Conservation (phyloP, 441 rosid species). For the Bocquillonia castaneifolia region DNA sequence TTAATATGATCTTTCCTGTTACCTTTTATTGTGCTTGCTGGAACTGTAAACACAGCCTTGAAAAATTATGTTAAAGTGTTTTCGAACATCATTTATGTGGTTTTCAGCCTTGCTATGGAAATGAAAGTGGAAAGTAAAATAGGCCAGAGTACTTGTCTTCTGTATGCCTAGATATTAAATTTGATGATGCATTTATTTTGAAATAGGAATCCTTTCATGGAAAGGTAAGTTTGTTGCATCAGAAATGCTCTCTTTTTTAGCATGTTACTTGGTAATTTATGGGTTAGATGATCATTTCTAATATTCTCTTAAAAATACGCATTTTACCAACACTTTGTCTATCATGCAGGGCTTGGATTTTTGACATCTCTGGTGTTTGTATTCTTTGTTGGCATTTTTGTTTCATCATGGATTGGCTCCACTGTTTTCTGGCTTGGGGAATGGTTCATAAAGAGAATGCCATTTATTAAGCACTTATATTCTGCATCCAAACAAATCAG, state of each 20-base stretch:
- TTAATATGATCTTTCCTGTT: neutral
- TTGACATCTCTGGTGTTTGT: constrained; percentile 79
- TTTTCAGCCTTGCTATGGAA: neutral
- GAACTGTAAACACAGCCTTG: neutral
- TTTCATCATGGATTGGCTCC: constrained; percentile 95
- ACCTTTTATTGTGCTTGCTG: neutral
- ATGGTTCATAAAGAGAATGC: constrained; percentile 94
- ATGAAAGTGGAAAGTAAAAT: neutral
- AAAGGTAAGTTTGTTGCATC: neutral
- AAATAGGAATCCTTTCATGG: neutral
- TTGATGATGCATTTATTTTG: neutral
- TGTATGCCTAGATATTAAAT: neutral
- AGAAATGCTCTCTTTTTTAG: neutral
- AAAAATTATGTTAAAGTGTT: neutral
- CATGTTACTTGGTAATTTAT: neutral
- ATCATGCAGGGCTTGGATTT: constrained; percentile 85
- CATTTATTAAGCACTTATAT: constrained; percentile 82
- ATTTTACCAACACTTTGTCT: constrained; percentile 15
- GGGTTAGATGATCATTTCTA: constrained; percentile 1
- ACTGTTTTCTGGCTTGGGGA: constrained; percentile 80
- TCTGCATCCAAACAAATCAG: constrained; percentile 94
- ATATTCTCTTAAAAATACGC: neutral
- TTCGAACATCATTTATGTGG: neutral
- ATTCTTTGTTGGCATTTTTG: constrained; percentile 82
- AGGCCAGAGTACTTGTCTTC: neutral